These are phyloP conservation scores for Alternaria consortialis DNA, from an alignment of 2,329 filamentous ascomycete species.

Conservation along the genomic window DNA sequence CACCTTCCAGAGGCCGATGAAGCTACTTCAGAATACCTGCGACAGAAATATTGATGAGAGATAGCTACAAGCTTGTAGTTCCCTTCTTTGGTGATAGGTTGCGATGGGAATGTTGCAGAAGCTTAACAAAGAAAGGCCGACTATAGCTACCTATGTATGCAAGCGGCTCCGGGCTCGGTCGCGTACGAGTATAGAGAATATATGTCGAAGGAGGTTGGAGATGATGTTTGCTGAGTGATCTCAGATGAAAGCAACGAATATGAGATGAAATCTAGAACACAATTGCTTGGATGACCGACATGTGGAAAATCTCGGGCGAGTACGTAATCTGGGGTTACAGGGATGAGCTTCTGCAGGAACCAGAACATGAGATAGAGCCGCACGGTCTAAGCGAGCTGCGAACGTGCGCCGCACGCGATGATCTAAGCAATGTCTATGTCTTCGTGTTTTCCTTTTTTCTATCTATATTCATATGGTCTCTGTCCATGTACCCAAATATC, in stretches of 20 bases:
- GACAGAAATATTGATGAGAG: background rate
- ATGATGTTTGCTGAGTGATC: background rate
- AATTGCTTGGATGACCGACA: slow-evolving; percentile 25
- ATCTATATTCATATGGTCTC: background rate
- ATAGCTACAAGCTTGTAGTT: background rate
- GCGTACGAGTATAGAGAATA: background rate
- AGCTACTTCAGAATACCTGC: background rate
- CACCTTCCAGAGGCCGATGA: background rate
- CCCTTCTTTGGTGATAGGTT: background rate
- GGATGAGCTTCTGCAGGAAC: slow-evolving; percentile 28
- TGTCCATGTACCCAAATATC: background rate
- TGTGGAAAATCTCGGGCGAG: slow-evolving; percentile 25
- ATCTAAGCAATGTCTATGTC: background rate
- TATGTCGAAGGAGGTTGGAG: background rate
- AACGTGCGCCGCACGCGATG: slow-evolving; percentile 4
- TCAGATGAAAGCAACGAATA: slow-evolving; percentile 7
- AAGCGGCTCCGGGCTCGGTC: background rate
- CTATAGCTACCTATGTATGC: slow-evolving; percentile 1
- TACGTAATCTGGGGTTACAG: slow-evolving; percentile 33
- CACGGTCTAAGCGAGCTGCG: slow-evolving; percentile 16
- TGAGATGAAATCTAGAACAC: slow-evolving; percentile 17
- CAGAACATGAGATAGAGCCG: slow-evolving; percentile 11
- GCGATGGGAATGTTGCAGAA: slow-evolving; percentile 1
- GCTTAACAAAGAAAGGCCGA: slow-evolving; percentile 6
- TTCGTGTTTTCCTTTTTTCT: background rate